These are phyloP conservation scores for Antitrichia curtipendula DNA, from an alignment of 225 moss, liverwort and hornwort species.

Conservation along the genomic window DNA sequence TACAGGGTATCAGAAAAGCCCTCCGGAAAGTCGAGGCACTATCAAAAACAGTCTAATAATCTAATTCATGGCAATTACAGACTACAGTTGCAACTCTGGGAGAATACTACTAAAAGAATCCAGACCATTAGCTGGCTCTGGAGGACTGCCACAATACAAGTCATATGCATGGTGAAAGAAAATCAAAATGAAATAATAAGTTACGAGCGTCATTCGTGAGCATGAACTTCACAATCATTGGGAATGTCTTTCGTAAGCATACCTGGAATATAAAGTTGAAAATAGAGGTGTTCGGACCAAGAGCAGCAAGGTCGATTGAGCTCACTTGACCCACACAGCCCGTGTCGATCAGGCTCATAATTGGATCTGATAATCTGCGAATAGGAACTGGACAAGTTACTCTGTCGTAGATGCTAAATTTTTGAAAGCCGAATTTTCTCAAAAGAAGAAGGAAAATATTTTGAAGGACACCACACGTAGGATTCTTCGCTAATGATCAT, in stretches of 20 bases:
- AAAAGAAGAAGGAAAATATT: not conserved
- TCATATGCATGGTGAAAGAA: not conserved
- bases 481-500: not conserved
- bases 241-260: not conserved
- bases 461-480: not conserved
- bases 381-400: not conserved
- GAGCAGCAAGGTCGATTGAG: constrained; percentile 70
- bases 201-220: not conserved
- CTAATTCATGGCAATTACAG: not conserved
- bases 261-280: constrained; percentile 76
- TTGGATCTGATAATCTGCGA: constrained; percentile 56
- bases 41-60: not conserved
- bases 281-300: constrained; percentile 77
- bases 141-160: not conserved
- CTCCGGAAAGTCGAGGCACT: not conserved
- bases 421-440: not conserved
- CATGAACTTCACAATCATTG: not conserved
- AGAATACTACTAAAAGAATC: not conserved
- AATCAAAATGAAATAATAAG: not conserved
- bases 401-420: not conserved
- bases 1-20: not conserved
- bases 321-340: constrained; percentile 83
- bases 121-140: not conserved
- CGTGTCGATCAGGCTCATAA: constrained; percentile 88
- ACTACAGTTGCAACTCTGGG: not conserved